Evolutionary conservation across 805 yeast species (phyloP).

Genomic region (Starmerella vaccinii): DNA sequence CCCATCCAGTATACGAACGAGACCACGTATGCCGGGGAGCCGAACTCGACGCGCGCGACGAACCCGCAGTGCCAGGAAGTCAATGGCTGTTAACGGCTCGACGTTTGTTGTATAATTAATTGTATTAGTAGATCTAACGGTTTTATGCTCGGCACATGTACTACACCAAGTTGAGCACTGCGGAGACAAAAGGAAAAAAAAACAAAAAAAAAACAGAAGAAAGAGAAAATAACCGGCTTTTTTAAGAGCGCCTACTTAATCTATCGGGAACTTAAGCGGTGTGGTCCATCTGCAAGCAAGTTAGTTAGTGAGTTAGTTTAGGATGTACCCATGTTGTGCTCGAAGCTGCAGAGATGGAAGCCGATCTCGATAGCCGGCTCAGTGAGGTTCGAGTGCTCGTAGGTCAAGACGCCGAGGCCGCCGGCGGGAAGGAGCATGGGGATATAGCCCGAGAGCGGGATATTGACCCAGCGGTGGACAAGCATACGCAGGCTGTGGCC

Average conservation of each 20-base stretch:
- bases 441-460: constrained; percentile 54
- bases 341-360: constrained; percentile 22
- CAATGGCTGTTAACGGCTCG: background rate
- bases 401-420: constrained; percentile 84
- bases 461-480: constrained; percentile 76
- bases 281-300: no score
- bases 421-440: constrained; percentile 85
- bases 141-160: no score
- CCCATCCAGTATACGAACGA: constrained; percentile 6
- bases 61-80: background rate
- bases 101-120: no score
- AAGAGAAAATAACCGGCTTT: no score
- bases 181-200: no score
- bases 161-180: no score
- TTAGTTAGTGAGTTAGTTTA: no score
- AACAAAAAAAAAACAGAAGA: no score
- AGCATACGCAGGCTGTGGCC: constrained; percentile 88
- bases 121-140: no score
- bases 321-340: constrained; percentile 14
- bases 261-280: no score
- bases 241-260: background rate
- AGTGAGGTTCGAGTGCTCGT: constrained; percentile 70
- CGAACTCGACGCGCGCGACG: background rate
- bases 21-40: background rate
- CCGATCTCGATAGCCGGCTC: constrained; percentile 84